A percentile compares a stretch with the other conserved stretches of the same genome.
These are phyloP conservation scores for Pulveroboletus sp. DNA, from an alignment of 768 basidiomycete species.

Conservation along the genomic window DNA sequence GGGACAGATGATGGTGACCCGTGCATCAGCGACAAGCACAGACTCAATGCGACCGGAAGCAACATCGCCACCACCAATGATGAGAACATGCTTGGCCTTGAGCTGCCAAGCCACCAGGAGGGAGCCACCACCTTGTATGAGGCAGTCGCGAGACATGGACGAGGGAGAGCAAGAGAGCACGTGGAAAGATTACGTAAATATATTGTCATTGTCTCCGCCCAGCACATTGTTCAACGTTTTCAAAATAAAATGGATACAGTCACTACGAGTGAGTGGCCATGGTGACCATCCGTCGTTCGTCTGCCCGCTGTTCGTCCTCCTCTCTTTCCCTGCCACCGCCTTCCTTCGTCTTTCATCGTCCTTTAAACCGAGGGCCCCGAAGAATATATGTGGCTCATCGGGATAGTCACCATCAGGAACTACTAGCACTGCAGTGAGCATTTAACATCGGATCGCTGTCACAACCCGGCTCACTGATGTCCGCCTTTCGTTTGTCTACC, in stretches of 20 bases:
- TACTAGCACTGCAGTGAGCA: background rate
- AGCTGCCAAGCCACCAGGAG: slow-evolving; percentile 94
- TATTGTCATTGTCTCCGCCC: too few relatives aligned
- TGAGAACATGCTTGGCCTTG: slow-evolving; percentile 73
- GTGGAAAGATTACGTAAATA: background rate
- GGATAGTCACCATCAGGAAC: slow-evolving; percentile 7
- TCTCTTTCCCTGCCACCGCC: background rate
- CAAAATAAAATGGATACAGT: too few relatives aligned
- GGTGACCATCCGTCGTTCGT: slow-evolving; percentile 11
- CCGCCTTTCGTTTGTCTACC: background rate
- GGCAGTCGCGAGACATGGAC: slow-evolving; percentile 10
- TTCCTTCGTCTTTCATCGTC: background rate
- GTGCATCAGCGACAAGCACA: slow-evolving; percentile 75
- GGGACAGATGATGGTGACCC: slow-evolving; percentile 76
- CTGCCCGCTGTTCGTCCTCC: background rate
- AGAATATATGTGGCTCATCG: background rate
- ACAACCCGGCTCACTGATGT: background rate
- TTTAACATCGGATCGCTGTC: slow-evolving; percentile 7
- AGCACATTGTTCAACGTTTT: too few relatives aligned
- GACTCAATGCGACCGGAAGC: slow-evolving; percentile 86
- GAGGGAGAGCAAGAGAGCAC: background rate
- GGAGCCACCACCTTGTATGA: slow-evolving; percentile 52
- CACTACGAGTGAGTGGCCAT: slow-evolving; percentile 13
- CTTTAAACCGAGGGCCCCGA: background rate
- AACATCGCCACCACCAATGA: slow-evolving; percentile 92